phyloP scores from a whole-genome alignment of 108 stramenopile genomes.

The Aurantiochytrium sp. region DNA sequence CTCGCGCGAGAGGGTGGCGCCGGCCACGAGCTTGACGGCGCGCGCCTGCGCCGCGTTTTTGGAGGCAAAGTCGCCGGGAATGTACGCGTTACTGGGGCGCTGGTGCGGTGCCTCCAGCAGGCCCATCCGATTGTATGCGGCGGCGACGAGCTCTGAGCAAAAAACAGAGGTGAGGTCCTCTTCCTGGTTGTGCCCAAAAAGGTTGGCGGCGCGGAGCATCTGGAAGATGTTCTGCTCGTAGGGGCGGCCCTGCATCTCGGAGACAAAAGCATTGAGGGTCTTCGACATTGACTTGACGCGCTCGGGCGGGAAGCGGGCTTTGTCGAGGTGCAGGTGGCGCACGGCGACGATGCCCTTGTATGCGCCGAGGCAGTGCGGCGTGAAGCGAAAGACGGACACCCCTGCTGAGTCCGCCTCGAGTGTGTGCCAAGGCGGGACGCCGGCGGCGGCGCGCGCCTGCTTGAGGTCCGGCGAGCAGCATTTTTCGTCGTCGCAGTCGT shows the following conservation, averaged over 20 bases:
- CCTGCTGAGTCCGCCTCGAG: conserved; percentile 10
- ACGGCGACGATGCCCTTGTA: conserved; percentile 7
- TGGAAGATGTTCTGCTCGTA: conserved; percentile 14
- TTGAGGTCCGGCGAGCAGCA: conserved; percentile 24
- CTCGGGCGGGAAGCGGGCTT: neutral
- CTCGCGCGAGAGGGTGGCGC: neutral
- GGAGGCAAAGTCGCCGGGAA: conserved; percentile 21
- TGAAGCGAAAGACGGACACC: neutral
- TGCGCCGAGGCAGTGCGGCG: neutral
- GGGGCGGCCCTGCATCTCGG: neutral
- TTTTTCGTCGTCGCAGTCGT: neutral
- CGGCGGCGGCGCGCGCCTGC: neutral
- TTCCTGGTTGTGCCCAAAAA: neutral
- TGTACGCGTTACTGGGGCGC: conserved; percentile 12
- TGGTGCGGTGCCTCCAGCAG: neutral
- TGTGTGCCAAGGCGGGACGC: neutral
- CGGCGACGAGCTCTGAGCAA: conserved; percentile 9
- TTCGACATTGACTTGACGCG: neutral
- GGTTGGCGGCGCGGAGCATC: neutral
- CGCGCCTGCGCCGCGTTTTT: neutral
- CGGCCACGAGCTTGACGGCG: neutral
- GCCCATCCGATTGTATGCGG: conserved; percentile 8
- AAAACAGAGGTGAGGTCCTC: conserved; percentile 19
- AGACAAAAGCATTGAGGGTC: neutral
- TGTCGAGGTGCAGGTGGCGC: neutral